phyloP scores from a whole-genome alignment of 2,329 filamentous ascomycete genomes.

The Alternaria brassicicola region DNA sequence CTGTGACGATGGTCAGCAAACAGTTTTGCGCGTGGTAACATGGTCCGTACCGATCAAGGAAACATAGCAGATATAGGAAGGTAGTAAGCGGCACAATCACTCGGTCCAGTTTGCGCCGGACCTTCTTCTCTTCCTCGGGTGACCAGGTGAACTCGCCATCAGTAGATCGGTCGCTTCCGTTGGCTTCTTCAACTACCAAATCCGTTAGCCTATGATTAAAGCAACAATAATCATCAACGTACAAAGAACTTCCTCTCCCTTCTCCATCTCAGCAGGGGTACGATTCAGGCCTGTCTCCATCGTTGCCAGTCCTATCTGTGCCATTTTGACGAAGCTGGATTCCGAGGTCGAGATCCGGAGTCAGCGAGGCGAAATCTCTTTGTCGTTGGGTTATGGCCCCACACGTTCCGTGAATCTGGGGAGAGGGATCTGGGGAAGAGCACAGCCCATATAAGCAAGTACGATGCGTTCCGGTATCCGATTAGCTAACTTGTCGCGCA shows the following conservation, averaged over 20 bases:
- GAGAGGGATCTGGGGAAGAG: constrained; percentile 37
- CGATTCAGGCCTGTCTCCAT: constrained; percentile 7
- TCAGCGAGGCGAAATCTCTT: constrained; percentile 10
- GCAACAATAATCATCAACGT: constrained; percentile 3
- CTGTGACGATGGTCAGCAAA: constrained; percentile 25
- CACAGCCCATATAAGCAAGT: constrained; percentile 38
- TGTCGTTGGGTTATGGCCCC: constrained; percentile 19
- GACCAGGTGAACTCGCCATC: constrained; percentile 55
- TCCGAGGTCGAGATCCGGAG: constrained; percentile 2
- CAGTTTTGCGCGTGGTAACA: background rate
- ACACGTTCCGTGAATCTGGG: constrained; percentile 30
- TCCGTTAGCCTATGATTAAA: constrained; percentile 10
- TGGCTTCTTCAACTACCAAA: constrained; percentile 30
- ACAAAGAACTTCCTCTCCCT: constrained; percentile 32
- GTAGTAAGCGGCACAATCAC: constrained; percentile 61
- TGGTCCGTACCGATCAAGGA: constrained; percentile 49
- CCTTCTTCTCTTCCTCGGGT: constrained; percentile 56
- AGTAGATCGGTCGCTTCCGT: constrained; percentile 36
- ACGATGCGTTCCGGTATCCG: constrained; percentile 22
- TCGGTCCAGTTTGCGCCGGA: constrained; percentile 61
- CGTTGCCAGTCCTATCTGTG: constrained; percentile 7
- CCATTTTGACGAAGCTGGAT: constrained; percentile 11
- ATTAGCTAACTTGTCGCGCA: background rate
- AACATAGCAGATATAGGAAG: constrained; percentile 61
- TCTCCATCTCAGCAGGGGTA: constrained; percentile 22